phyloP scores from a whole-genome alignment of 345 rosid genomes.

The Mallotus nudiflorus region DNA sequence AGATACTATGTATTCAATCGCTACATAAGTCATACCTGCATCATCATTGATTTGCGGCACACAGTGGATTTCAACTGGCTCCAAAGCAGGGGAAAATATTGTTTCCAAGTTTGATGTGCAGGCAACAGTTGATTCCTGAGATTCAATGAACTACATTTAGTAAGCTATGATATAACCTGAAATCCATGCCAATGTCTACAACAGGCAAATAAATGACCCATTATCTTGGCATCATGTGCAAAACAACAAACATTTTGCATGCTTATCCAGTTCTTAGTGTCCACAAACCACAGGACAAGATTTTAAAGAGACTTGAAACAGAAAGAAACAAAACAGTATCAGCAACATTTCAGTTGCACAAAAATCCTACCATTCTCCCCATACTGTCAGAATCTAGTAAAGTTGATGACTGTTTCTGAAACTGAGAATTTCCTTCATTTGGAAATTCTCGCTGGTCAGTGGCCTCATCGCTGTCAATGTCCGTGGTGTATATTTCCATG shows the following conservation, averaged over 20 bases:
- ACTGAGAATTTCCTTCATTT: slow-evolving; percentile 28
- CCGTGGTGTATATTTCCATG: slow-evolving; percentile 16
- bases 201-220: neutral
- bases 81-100: slow-evolving; percentile 76
- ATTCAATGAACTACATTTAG: slow-evolving; percentile 2
- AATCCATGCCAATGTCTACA: neutral
- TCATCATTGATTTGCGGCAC: slow-evolving; percentile 42
- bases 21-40: slow-evolving; percentile 34
- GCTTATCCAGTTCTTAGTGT: neutral
- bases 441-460: slow-evolving; percentile 15
- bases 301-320: neutral
- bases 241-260: neutral
- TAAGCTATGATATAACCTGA: neutral
- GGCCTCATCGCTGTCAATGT: slow-evolving; percentile 20
- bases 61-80: slow-evolving; percentile 38
- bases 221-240: neutral
- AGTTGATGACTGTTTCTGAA: slow-evolving; percentile 26
- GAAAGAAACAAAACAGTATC: slow-evolving; percentile 2
- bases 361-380: slow-evolving; percentile 30
- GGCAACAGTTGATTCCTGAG: slow-evolving; percentile 46
- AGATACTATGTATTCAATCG: neutral
- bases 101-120: slow-evolving; percentile 60
- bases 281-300: neutral
- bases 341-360: neutral
- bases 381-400: slow-evolving; percentile 26